Conservation (phyloP, 768 basidiomycete genomes). For the Phanerodontia chrysosporium region DNA sequence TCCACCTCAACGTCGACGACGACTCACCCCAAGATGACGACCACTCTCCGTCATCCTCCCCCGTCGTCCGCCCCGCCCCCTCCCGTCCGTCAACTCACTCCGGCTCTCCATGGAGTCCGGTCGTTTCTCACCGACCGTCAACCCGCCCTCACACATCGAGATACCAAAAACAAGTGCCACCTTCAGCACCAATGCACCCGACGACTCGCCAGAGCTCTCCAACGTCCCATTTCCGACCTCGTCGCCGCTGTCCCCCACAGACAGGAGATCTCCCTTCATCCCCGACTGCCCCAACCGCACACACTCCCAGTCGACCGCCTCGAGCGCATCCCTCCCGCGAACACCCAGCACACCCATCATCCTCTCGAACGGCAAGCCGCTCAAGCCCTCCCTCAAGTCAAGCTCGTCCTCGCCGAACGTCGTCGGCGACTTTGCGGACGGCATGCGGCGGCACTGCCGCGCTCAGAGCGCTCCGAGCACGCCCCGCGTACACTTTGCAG, state of each 20-base stretch:
- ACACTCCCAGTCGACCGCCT: conserved; percentile 4
- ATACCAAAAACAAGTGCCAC: conserved; percentile 10
- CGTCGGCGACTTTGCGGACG: conserved; percentile 29
- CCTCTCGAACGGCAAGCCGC: conserved; percentile 75
- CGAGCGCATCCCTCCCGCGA: conserved; percentile 21
- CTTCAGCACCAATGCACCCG: background rate
- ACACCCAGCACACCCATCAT: conserved; percentile 40
- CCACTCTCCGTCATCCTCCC: conserved; percentile 13
- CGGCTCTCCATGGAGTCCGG: conserved; percentile 22
- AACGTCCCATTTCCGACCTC: conserved; percentile 42
- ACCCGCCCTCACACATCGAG: conserved; percentile 19
- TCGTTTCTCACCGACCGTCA: conserved; percentile 19
- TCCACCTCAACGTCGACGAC: conserved; percentile 29
- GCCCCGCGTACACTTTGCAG: conserved; percentile 57
- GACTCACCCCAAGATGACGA: conserved; percentile 27
- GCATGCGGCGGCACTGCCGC: conserved; percentile 31
- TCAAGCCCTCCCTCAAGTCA: conserved; percentile 81
- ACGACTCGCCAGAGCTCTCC: conserved; percentile 7
- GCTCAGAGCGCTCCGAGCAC: conserved; percentile 61
- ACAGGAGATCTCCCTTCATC: conserved; percentile 19
- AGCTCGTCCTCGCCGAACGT: conserved; percentile 49
- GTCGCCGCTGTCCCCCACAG: conserved; percentile 23
- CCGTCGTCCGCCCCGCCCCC: conserved; percentile 14
- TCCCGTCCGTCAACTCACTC: conserved; percentile 20
- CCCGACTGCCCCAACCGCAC: conserved; percentile 22